Evolutionary conservation across 2,329 filamentous ascomycete species (phyloP).

Genomic region (Fusarium marasasianum): DNA sequence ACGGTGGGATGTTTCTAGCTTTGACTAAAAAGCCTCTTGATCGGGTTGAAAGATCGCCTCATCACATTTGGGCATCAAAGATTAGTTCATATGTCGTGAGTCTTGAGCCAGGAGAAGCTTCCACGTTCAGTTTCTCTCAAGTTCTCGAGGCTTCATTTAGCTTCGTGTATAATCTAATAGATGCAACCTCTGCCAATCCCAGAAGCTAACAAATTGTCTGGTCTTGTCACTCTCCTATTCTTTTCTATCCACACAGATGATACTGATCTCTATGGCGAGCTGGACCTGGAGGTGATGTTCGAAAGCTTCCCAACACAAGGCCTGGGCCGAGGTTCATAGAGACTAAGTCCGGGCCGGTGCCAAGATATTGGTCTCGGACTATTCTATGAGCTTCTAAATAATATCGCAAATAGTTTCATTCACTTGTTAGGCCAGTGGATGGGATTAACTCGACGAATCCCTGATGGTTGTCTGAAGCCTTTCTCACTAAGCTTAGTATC

Average conservation of each 20-base stretch:
- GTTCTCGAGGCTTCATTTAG: background rate
- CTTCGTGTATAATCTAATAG: background rate
- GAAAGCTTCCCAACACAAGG: background rate
- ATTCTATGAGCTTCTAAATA: accelerated
- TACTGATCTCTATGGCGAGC: background rate
- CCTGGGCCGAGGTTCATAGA: background rate
- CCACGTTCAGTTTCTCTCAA: no score
- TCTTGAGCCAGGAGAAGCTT: background rate
- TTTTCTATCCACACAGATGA: no score
- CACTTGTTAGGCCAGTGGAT: accelerated
- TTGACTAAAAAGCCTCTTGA: background rate
- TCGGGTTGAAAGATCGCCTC: background rate
- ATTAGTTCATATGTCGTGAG: no score
- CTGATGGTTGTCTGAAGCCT: background rate
- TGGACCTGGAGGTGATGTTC: background rate
- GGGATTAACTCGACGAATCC: background rate
- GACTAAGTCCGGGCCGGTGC: no score
- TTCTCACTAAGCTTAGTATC: background rate
- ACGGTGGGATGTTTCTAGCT: background rate
- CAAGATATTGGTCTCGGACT: background rate
- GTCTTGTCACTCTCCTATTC: accelerated
- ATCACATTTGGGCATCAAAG: background rate
- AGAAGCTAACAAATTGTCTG: no score
- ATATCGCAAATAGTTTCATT: accelerated
- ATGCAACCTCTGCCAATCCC: background rate